Conservation (phyloP, 495 filamentous ascomycete species). For the Bryoglossum gracile region DNA sequence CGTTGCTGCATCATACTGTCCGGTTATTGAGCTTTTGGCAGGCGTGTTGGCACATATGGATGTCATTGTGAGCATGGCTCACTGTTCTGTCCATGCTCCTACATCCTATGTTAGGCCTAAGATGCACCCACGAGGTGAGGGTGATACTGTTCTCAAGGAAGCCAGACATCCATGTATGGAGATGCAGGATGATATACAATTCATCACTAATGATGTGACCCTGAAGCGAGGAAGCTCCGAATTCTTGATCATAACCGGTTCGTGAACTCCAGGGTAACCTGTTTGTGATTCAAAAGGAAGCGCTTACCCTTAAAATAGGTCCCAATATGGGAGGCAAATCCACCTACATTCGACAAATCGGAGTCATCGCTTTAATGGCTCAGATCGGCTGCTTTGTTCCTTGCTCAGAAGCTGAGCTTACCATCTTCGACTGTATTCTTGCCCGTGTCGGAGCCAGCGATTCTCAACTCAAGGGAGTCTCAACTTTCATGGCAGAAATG, state of each 20-base stretch:
- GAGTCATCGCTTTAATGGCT: conserved; percentile 95
- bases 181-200: conserved; percentile 96
- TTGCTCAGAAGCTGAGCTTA: conserved; percentile 81
- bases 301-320: too few relatives aligned
- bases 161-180: conserved; percentile 98
- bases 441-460: conserved; percentile 94
- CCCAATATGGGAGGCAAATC: conserved; percentile 99
- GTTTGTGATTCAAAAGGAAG: too few relatives aligned
- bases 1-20: conserved; percentile 91
- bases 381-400: conserved; percentile 97
- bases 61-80: conserved; percentile 92
- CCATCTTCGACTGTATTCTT: conserved; percentile 96
- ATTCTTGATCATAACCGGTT: neutral
- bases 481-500: conserved; percentile 99
- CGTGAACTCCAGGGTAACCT: too few relatives aligned
- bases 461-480: conserved; percentile 94
- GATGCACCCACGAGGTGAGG: conserved; percentile 84
- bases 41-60: conserved; percentile 89
- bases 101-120: conserved; percentile 84
- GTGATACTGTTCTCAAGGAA: conserved; percentile 85
- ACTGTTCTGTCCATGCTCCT: conserved; percentile 89
- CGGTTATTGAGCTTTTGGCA: conserved; percentile 84
- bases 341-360: conserved; percentile 97
- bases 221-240: conserved; percentile 74
- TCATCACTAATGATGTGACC: conserved; percentile 95